These are phyloP conservation scores for Fusarium concolor DNA, from an alignment of 2,329 filamentous ascomycete genomes.

Conservation along the genomic window DNA sequence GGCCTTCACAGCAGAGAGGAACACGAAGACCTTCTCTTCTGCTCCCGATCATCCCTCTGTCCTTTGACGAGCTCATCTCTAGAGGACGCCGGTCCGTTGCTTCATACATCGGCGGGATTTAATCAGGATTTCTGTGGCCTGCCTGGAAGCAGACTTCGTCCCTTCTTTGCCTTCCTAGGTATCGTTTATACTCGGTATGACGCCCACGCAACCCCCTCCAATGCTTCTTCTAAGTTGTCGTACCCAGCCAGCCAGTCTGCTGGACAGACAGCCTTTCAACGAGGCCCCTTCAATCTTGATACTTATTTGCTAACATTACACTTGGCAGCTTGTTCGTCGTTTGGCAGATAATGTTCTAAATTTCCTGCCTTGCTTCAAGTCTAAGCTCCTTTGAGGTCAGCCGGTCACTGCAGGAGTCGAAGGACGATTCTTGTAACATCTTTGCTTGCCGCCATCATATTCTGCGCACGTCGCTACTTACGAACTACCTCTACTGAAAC, in stretches of 20 bases:
- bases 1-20: constrained; percentile 31
- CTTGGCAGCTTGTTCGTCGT: constrained; percentile 39
- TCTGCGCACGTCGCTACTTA: constrained; percentile 31
- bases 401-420: constrained; percentile 81
- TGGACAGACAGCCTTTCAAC: constrained; percentile 2
- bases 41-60: constrained; percentile 36
- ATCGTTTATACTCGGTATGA: constrained; percentile 47
- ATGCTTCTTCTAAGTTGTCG: constrained; percentile 31
- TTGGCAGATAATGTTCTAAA: constrained; percentile 52
- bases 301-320: constrained; percentile 33
- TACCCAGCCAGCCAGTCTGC: constrained; percentile 11
- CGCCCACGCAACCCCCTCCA: constrained; percentile 2
- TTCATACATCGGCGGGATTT: constrained; percentile 45
- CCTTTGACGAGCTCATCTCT: constrained; percentile 40
- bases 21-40: constrained; percentile 38
- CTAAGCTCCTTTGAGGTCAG: constrained; percentile 81
- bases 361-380: constrained; percentile 47
- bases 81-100: constrained; percentile 48
- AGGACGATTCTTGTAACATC: constrained; percentile 47
- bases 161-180: constrained; percentile 47
- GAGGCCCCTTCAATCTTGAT: constrained; percentile 8
- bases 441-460: constrained; percentile 35
- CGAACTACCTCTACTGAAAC: constrained; percentile 19
- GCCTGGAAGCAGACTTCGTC: constrained; percentile 55
- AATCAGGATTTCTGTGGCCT: constrained; percentile 48